Evolutionary conservation across 2,329 filamentous ascomycete species (phyloP).

Genomic region (Ceratocystis harringtonii): DNA sequence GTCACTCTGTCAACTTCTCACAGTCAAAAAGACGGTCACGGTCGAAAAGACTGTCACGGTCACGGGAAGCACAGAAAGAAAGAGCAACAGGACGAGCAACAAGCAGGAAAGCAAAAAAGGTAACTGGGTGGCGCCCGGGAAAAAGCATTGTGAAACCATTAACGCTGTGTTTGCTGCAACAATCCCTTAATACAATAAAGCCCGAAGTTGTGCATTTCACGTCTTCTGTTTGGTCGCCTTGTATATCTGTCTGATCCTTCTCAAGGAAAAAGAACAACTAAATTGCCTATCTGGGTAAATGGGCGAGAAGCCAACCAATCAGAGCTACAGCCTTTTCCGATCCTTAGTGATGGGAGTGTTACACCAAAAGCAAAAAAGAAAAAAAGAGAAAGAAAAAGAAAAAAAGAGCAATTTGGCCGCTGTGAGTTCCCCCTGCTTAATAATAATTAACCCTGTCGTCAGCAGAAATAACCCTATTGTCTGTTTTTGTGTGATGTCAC

Average conservation of each 20-base stretch:
- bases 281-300: neutral
- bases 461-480: neutral
- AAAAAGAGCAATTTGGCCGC: neutral
- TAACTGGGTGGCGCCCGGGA: neutral
- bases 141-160: conserved; percentile 3
- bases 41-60: neutral
- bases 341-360: neutral
- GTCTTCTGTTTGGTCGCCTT: neutral
- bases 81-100: neutral
- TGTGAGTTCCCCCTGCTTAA: neutral
- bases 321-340: neutral
- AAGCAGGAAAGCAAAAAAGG: neutral
- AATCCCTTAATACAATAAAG: conserved; percentile 5
- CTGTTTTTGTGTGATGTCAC: neutral
- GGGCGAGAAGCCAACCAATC: neutral
- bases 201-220: neutral
- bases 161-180: neutral
- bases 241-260: neutral
- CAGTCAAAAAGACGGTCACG: neutral
- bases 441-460: neutral
- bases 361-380: neutral
- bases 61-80: neutral
- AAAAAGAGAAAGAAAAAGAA: neutral
- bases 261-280: neutral
- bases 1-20: neutral